These are phyloP conservation scores for Coemansia sp. DNA, from an alignment of 192 early-diverging fungal genomes.

Conservation along the genomic window DNA sequence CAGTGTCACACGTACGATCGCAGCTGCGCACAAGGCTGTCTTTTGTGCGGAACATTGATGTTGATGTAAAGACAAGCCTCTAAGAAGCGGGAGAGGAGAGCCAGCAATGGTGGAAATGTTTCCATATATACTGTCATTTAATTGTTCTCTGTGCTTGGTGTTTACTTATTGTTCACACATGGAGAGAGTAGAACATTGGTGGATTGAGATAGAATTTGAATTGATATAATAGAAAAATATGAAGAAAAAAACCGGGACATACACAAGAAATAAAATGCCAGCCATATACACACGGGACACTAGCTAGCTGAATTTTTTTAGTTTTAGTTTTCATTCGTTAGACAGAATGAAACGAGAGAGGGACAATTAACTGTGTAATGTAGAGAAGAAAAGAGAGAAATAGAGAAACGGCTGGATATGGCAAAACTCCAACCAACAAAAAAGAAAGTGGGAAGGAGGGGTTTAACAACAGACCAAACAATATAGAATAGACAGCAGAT, in stretches of 20 bases:
- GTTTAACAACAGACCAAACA: neutral
- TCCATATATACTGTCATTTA: neutral
- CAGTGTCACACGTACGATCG: slow-evolving; percentile 15
- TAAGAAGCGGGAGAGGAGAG: neutral
- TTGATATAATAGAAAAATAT: no score
- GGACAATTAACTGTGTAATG: slow-evolving; percentile 1
- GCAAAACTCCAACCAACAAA: neutral
- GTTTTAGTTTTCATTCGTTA: neutral
- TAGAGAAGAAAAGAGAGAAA: neutral
- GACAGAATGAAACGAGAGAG: neutral
- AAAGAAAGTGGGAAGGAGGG: neutral
- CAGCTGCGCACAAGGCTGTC: slow-evolving; percentile 20
- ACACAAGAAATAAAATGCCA: neutral
- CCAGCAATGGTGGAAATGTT: neutral
- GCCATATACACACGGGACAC: slow-evolving; percentile 13
- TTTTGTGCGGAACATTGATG: slow-evolving; percentile 42
- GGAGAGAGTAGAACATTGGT: no score
- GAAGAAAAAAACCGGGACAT: neutral
- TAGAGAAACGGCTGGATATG: slow-evolving; percentile 1
- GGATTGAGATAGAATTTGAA: no score
- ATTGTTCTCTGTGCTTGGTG: no score
- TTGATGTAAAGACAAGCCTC: slow-evolving; percentile 12
- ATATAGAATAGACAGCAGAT: no score
- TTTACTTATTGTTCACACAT: no score
- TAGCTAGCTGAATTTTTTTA: neutral